Percentiles rank a stretch among this genome's conserved stretches.
These are phyloP conservation scores for Amorphotheca resinae DNA, from an alignment of 495 filamentous ascomycete genomes.

Conservation along the genomic window DNA sequence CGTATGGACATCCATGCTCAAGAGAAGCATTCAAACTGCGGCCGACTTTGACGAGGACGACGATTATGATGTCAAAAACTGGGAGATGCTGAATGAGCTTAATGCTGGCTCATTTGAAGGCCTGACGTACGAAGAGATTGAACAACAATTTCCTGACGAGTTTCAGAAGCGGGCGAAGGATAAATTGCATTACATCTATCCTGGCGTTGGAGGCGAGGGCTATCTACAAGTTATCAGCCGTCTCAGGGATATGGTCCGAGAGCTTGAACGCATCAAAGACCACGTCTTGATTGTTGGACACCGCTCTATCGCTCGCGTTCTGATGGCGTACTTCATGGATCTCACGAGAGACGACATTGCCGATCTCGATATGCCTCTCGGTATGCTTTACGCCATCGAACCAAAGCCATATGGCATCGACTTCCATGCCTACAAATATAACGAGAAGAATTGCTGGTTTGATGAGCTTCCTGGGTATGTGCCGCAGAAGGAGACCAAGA, in stretches of 20 bases:
- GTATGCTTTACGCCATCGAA: slow-evolving; percentile 84
- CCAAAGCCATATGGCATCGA: slow-evolving; percentile 97
- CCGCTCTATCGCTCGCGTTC: slow-evolving; percentile 76
- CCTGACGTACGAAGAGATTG: slow-evolving; percentile 86
- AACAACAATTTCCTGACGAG: slow-evolving; percentile 57
- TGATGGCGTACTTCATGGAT: slow-evolving; percentile 93
- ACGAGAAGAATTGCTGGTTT: slow-evolving; percentile 64
- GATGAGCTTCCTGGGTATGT: slow-evolving; percentile 68
- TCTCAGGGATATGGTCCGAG: slow-evolving; percentile 86
- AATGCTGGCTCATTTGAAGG: slow-evolving; percentile 88
- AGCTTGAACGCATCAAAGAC: slow-evolving; percentile 93
- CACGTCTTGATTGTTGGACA: slow-evolving; percentile 86
- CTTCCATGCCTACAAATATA: slow-evolving; percentile 87
- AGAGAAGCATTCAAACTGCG: slow-evolving; percentile 71
- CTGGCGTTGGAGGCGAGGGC: slow-evolving; percentile 87
- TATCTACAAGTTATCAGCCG: slow-evolving; percentile 96
- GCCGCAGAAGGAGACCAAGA: slow-evolving; percentile 26
- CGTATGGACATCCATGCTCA: slow-evolving; percentile 96
- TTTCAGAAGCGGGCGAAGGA: slow-evolving; percentile 60
- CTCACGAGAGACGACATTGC: slow-evolving; percentile 81
- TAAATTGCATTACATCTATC: slow-evolving; percentile 90
- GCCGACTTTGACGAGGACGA: slow-evolving; percentile 82
- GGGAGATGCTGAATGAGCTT: slow-evolving; percentile 96
- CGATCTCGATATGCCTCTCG: slow-evolving; percentile 82
- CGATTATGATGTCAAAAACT: slow-evolving; percentile 94